Base-by-base conservation (phyloP, 106 monocot species). In the Dioscorea zingiberensis region DNA sequence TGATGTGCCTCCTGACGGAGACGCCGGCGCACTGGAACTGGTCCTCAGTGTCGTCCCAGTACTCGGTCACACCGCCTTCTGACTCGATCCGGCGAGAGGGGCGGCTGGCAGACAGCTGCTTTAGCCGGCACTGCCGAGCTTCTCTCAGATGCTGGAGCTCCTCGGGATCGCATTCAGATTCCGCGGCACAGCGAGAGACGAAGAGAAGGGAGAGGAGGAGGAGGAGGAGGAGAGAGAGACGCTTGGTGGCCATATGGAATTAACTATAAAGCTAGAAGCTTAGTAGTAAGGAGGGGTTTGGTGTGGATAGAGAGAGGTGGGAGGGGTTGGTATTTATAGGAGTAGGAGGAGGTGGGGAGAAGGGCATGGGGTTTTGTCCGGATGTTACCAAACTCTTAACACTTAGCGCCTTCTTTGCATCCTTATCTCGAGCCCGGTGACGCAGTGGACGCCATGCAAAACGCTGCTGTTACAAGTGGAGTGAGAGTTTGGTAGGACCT, bases 11-110 rank as follows among this genome's bases (percentile, higher is more conserved):
- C 7, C 10, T 1, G 3, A 25, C 55, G 1, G 55, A 12, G 9
- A 73, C 44, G 2, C 73, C 73, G n/a, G 65, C 64, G 45, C 64
- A 73, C 5, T 19, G 44, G 7, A 73, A 56, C 63, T 73, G 47
- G 17, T 46, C 27, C 6, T 47, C 19, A 2, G 10, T 73, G 27
- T 64, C 47, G 16, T 73, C 64, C 18, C 54, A 73, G 27, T 32
- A 28, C 57, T 73, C 65, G 25, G 64, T 65, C 24, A 56, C 7
- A 1, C 64, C 64, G 26, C 64, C 65, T 27, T 73, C 65, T 0
- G 73, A 73, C 27, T 65, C 55, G n/a, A 65, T 19, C 3, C 62
- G 61, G 13, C 57, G 26, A 2, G n/a, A 64, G 0, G 73, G 64
- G 25, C 47, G 32, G 1, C 24, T 55, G 2, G 47, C 16, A 5